Base-by-base conservation (phyloP, 352 stramenopile genomes). In the Aphanomyces stellatus region DNA sequence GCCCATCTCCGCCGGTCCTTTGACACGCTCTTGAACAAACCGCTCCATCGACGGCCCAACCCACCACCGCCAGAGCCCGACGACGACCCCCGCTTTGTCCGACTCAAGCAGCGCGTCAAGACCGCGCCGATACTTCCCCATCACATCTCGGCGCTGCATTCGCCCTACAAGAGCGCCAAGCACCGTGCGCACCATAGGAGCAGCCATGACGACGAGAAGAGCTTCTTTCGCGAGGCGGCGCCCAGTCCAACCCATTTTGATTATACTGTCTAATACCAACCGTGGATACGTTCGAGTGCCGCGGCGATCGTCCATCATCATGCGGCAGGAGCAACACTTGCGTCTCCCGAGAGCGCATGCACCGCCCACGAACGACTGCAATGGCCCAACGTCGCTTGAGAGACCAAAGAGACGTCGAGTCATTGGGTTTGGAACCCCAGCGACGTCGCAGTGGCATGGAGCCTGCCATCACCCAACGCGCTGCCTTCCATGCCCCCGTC, bases 101-200 rank as follows among this genome's bases (percentile, higher is more conserved):
- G 60, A n/a, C 60, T 67, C 41, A 67, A 67, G 49, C 60, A 67
- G 17, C n/a, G 30, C 17, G 27, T 37, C 49, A 57, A 57, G 49
- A 57, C 49, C 6, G 30, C 49, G 7, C 49, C 49, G 25, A 33
- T 57, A 13, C 33, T 7, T 6, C 30, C 13, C 8, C 37, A 37
- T 28, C 27, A n/a, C 22, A 40, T 35, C 24, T n/a, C 42, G 17
- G 30, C 60, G 3, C 46, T 67, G n/a, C 49, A 57, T 25, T 67
- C 60, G 10, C 60, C 60, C 5, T 67, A 67, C 60, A 67, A 67
- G 34, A 57, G n/a, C 4, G 60, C 60, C 24, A 67, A 67, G 49
- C 34, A 41, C 49, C 13, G 37, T 11, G 37, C 37, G n/a, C n/a
- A n/a, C n/a, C 37, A n/a, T n/a, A n/a, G n/a, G n/a, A n/a, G n/a